Evolutionary conservation across 495 filamentous ascomycete species (phyloP), one percentile per base, ranked within the genome.

Genomic region (Saxophila tyrrhenica): DNA sequence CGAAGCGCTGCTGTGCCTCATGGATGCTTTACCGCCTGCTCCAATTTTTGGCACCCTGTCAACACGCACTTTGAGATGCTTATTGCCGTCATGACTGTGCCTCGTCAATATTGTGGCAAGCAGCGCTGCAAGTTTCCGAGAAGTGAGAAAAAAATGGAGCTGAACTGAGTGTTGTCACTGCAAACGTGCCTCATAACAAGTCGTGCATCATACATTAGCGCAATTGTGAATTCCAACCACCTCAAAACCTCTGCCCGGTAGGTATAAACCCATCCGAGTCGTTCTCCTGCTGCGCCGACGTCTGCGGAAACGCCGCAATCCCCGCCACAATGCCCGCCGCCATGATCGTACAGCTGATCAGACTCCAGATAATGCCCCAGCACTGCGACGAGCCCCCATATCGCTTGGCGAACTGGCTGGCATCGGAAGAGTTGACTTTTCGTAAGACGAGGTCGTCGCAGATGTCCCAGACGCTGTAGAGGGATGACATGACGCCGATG

Each of bases 401-500:
- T 24, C 78, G 74, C 67, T 85, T 72, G 7, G 85, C 85, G 58
- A 89, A 89, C 16, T 86, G 82, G 62, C 81, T 86, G n/a, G 85
- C 84, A 66, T 89, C 85, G 7, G 84, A 87, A 38, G 73, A 78
- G 62, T 89, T 88, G 47, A 88, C 84, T 70, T 89, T 89, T 50
- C 85, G 78, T 2, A 89, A 72, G 62, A 89, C 87, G n/a, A 89
- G 73, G 56, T 89, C 85, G 55, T 89, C 85, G 65, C 85, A 89
- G 65, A 89, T 89, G 78, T 89, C 85, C 85, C 85, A 89, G 24
- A 85, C 85, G 58, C 81, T 85, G 62, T 89, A 89, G 11, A 88
- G 73, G 15, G 75, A 77, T 20, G 76, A 80, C 85, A 89, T 89
- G 48, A 89, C 84, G 16, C 84, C 86, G 53, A 90, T 87, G 59